Evolutionary conservation across 164 flowering plant species (phyloP), one percentile per base, ranked within the genome.

Genomic region (Vitis cinerea): DNA sequence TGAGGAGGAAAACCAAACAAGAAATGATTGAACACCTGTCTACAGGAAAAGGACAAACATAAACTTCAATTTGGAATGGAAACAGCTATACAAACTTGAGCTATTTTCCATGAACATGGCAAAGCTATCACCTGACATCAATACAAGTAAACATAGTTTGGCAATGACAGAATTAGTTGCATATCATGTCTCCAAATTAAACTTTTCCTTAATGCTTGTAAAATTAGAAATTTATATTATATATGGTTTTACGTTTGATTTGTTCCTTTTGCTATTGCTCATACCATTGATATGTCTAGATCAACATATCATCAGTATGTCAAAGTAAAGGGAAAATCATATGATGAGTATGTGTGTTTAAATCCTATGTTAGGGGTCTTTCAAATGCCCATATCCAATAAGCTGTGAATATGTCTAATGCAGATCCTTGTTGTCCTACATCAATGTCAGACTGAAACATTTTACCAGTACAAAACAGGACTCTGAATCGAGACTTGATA

Each of bases 21-120:
- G 67, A 87, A 87, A 66, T 77, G 80, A n/a, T 48, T 69, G 64
- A 71, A 83, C 29, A 82, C 78, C 91, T 87, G 79, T 50, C 63
- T 8, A 72, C 54, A 61, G 19, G 2, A 16, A 51, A 62, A 63
- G 47, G 3, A 14, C 2, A 61, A 58, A 29, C 4, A 12, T 52
- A 3, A 29, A 49, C 13, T 65, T 31, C 56, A 60, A 2, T 60
- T 51, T 23, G 19, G 14, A 30, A 61, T 44, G n/a, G 52, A 12
- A 12, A 51, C 66, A 10, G 13, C 4, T 16, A 37, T 51, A 47
- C 9, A 44, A 31, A 53, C 37, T 11, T 52, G 50, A 16, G 27
- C 27, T 23, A 23, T 23, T 23, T 1, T 23, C 27, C 27, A 23
- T 23, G 27, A 23, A 23, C 27, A 23, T 23, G 27, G 27, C 27